Percentiles rank a stretch among this genome's conserved stretches.
Evolutionary conservation across 2,329 filamentous ascomycete genomes (phyloP).

Genomic region (Cordyceps farinosa): DNA sequence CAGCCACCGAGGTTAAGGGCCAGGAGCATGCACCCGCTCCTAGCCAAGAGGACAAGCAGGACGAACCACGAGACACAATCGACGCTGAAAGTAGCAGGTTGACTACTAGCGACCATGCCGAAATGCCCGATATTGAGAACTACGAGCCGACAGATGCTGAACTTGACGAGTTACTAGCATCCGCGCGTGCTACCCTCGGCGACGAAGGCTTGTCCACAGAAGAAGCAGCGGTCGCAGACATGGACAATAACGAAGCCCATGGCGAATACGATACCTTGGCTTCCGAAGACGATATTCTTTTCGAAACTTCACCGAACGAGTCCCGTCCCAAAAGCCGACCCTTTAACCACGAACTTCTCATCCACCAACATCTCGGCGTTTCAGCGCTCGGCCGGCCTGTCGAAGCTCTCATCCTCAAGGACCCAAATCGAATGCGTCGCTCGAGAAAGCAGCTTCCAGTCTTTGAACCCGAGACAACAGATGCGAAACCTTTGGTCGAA

Average conservation of each 20-base stretch:
- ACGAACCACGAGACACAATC: background rate
- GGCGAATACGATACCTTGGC: constrained; percentile 8
- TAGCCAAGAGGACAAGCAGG: background rate
- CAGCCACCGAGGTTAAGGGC: background rate
- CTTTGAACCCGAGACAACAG: constrained; percentile 21
- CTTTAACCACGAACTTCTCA: constrained; percentile 28
- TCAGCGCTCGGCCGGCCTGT: constrained; percentile 36
- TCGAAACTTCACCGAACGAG: background rate
- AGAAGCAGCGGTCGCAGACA: background rate
- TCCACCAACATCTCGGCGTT: constrained; percentile 30
- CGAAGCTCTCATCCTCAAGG: constrained; percentile 46
- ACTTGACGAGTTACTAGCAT: background rate
- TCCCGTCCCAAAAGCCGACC: background rate
- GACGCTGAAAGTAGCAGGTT: background rate
- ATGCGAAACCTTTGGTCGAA: constrained; percentile 15
- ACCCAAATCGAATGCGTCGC: constrained; percentile 31
- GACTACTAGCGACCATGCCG: background rate
- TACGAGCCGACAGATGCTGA: constrained; percentile 15
- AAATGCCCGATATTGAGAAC: constrained; percentile 12
- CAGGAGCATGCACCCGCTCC: background rate
- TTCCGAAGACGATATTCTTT: constrained; percentile 12
- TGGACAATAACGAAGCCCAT: background rate
- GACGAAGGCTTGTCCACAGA: constrained; percentile 3
- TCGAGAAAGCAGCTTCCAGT: constrained; percentile 20
- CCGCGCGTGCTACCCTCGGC: background rate